Evolutionary conservation across 2,329 filamentous ascomycete genomes (phyloP).

Genomic region (Eutypella sp.): DNA sequence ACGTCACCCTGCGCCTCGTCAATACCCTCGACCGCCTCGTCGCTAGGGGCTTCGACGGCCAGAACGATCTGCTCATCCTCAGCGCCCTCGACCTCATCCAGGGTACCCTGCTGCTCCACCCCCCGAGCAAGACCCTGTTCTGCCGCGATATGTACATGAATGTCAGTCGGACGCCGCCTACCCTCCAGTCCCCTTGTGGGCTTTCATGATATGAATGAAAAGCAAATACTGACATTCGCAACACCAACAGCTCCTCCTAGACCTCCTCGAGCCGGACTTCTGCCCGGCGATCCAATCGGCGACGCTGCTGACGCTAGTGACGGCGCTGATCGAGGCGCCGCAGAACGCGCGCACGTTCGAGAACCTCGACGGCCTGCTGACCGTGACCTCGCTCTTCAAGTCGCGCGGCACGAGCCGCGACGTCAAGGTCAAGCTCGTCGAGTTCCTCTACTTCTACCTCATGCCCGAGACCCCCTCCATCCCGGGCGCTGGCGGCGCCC

Average conservation of each 20-base stretch:
- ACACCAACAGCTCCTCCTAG: constrained; percentile 79
- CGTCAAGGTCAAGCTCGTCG: constrained; percentile 92
- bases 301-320: constrained; percentile 84
- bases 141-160: constrained; percentile 93
- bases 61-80: constrained; percentile 84
- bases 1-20: constrained; percentile 82
- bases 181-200: too few species aligned
- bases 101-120: constrained; percentile 81
- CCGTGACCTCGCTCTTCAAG: constrained; percentile 90
- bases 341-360: constrained; percentile 90
- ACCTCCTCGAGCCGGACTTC: constrained; percentile 88
- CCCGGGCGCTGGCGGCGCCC: constrained; percentile 44
- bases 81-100: constrained; percentile 85
- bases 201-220: too few species aligned
- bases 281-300: constrained; percentile 88
- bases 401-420: constrained; percentile 77
- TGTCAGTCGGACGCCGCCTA: constrained; percentile 50
- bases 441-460: constrained; percentile 97
- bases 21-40: constrained; percentile 81
- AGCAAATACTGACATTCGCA: too few species aligned
- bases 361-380: constrained; percentile 82
- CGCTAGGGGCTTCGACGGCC: constrained; percentile 73
- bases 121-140: constrained; percentile 83
- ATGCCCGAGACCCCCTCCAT: constrained; percentile 77
- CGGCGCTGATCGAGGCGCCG: constrained; percentile 79